Evolutionary conservation across 345 rosid species (phyloP), one percentile per base, ranked within the genome.

Genomic region (Populus deltoides): DNA sequence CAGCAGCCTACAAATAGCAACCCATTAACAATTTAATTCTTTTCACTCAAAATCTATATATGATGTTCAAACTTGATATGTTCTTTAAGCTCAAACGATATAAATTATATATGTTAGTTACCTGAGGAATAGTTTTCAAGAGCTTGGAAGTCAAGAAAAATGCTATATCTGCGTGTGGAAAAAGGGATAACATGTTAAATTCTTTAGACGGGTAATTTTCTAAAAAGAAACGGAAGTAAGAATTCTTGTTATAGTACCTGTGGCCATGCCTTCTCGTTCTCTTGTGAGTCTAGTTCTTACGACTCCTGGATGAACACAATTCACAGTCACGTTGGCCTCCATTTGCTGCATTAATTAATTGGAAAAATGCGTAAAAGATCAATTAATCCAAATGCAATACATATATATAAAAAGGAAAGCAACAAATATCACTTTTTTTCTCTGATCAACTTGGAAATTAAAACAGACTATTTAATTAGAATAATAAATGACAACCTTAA

Each of bases 301-400:
- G 9, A 96, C 88, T 20, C 99, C 99, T 4, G 99, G 99, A 79
- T 96, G 97, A 68, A 96, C 97, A 77, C 97, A 92, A 68, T 96
- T 96, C 41, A 86, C 97, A 0, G 93, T 93, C 85, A 96, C 94
- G 79, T 93, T 92, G 78, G 90, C 93, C 66, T 81, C 90, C 86
- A 88, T 85, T 88, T 89, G 85, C 99, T 96, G 92, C 86, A 85
- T 59, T 68, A 29, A 31, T 31, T 4, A 13, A 25, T 55, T 17
- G 22, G 31, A 4, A 24, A 51, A 5, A 72, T 24, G 2, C 57
- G 59, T 22, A 67, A 12, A 63, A 47, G 8, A 33, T 24, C 13
- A 43, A 77, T 51, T 41, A 11, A 10, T n/a, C 22, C 24, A 33
- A 35, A 66, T 13, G 12, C 31, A n/a, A 2, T 29, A 8, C 1